Conservation (phyloP, 2,329 filamentous ascomycete genomes). For the Thelonectria blattea region DNA sequence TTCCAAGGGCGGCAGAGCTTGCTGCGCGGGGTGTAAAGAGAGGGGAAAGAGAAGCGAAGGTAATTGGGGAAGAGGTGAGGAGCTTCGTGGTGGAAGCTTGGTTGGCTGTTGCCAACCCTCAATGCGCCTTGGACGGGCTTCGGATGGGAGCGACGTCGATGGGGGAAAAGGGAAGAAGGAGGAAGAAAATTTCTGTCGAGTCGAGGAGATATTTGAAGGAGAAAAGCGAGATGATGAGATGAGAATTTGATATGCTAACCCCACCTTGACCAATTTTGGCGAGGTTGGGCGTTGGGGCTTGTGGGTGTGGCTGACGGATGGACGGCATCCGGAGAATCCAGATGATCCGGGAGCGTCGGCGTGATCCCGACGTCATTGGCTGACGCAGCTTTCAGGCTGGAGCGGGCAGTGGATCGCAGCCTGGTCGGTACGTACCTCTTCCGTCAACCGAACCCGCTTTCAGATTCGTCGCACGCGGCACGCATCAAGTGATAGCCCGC, state of each 20-base stretch:
- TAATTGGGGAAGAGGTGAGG: constrained; percentile 41
- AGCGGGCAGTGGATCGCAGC: not conserved
- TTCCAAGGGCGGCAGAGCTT: constrained; percentile 67
- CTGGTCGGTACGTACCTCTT: not conserved
- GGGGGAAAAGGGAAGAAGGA: constrained; percentile 23
- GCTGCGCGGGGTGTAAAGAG: constrained; percentile 64
- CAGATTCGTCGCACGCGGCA: constrained; percentile 5
- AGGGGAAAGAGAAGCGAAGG: constrained; percentile 60
- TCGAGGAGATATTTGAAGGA: constrained; percentile 29
- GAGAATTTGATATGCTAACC: constrained; percentile 41
- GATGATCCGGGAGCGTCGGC: constrained; percentile 22
- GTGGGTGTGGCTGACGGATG: constrained; percentile 20
- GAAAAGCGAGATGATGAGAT: constrained; percentile 34
- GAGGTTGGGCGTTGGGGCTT: constrained; percentile 36
- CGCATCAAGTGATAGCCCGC: constrained; percentile 22
- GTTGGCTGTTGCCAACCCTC: constrained; percentile 52
- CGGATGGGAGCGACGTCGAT: constrained; percentile 33
- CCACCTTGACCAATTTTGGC: constrained; percentile 31
- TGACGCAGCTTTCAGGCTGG: constrained; percentile 12
- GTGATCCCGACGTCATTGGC: constrained; percentile 35
- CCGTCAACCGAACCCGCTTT: constrained; percentile 3
- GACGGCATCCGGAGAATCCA: constrained; percentile 21
- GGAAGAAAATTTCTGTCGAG: constrained; percentile 32
- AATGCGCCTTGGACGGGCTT: constrained; percentile 39
- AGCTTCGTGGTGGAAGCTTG: constrained; percentile 51